Percentiles rank a stretch among this genome's conserved stretches.
Evolutionary conservation across 441 rosid species (phyloP).

Genomic region (Bruguiera hainesii): DNA sequence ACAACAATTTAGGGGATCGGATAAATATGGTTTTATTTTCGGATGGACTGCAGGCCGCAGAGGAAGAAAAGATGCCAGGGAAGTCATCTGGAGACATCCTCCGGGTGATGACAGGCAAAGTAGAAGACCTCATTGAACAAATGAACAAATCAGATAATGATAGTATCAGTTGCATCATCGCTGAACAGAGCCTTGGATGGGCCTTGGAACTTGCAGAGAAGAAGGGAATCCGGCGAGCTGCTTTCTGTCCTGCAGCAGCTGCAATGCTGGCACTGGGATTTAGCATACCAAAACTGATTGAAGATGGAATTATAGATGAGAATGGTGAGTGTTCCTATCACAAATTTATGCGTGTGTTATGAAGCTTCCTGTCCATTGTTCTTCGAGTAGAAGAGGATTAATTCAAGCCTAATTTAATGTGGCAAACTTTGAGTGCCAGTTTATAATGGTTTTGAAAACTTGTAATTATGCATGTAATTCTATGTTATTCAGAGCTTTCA

Average conservation of each 20-base stretch:
- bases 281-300: slow-evolving; percentile 42
- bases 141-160: slow-evolving; percentile 24
- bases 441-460: too few species aligned
- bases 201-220: slow-evolving; percentile 42
- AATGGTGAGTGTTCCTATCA: slow-evolving; percentile 30
- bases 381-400: neutral
- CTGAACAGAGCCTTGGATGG: slow-evolving; percentile 53
- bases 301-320: slow-evolving; percentile 43
- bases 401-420: too few species aligned
- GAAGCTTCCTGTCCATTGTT: neutral
- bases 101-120: slow-evolving; percentile 37
- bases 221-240: slow-evolving; percentile 43
- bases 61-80: slow-evolving; percentile 32
- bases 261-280: slow-evolving; percentile 35
- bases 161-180: slow-evolving; percentile 43
- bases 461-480: too few species aligned
- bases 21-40: slow-evolving; percentile 42
- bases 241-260: slow-evolving; percentile 61
- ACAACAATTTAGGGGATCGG: neutral
- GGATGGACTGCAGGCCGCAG: slow-evolving; percentile 39
- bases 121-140: slow-evolving; percentile 35
- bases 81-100: slow-evolving; percentile 34
- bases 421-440: too few species aligned
- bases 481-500: too few species aligned
- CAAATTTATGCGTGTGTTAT: neutral